Conservation (phyloP, 2,329 filamentous ascomycete genomes). For the Penicillium sp. region DNA sequence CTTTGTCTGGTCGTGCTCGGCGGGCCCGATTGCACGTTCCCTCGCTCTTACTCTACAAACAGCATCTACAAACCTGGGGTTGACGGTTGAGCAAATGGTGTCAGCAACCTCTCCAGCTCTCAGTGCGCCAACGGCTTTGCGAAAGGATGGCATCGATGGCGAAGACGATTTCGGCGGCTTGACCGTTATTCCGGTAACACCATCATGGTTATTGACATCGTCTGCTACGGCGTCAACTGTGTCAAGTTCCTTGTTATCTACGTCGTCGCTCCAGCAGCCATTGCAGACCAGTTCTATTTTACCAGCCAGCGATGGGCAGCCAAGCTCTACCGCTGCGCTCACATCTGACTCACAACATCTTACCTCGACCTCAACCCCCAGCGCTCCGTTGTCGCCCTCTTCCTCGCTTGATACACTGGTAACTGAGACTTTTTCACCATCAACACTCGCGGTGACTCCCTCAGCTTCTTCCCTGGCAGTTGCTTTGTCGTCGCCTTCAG, state of each 20-base stretch:
- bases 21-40: slow-evolving; percentile 24
- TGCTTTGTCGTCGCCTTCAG: too few species aligned
- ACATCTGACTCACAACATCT: not conserved
- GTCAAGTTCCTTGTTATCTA: not conserved
- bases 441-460: too few species aligned
- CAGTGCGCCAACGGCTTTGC: not conserved
- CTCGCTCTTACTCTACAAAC: not conserved
- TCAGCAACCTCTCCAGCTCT: not conserved
- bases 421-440: too few species aligned
- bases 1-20: slow-evolving; percentile 15
- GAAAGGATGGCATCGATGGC: not conserved
- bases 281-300: not conserved
- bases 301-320: not conserved
- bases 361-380: not conserved
- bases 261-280: not conserved
- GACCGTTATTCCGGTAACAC: slow-evolving; percentile 7
- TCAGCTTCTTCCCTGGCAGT: too few species aligned
- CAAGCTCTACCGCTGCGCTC: not conserved
- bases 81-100: not conserved
- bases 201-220: slow-evolving; percentile 5
- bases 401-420: too few species aligned
- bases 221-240: not conserved
- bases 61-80: not conserved
- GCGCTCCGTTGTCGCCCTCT: too few species aligned
- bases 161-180: not conserved